A percentile compares a stretch with the other conserved stretches of the same genome.
These are phyloP conservation scores for Myotisia sp. DNA, from an alignment of 2,329 filamentous ascomycete species.

Conservation along the genomic window DNA sequence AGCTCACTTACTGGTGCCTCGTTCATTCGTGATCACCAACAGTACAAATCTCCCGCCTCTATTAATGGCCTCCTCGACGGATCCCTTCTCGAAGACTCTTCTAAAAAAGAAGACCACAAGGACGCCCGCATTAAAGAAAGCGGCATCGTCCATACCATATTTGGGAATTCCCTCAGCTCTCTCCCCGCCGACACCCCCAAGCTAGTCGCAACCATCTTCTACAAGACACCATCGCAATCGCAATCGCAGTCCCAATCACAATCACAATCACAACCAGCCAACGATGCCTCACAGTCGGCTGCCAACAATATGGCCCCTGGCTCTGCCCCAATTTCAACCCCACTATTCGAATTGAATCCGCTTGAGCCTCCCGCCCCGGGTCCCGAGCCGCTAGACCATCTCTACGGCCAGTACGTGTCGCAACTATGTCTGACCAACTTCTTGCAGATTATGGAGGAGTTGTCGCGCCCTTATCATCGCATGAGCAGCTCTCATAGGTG, in stretches of 20 bases:
- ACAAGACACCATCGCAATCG: slow-evolving; percentile 33
- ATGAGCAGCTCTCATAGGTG: slow-evolving; percentile 35
- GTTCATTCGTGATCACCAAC: slow-evolving; percentile 36
- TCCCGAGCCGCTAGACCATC: slow-evolving; percentile 40
- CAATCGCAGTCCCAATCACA: too few relatives aligned
- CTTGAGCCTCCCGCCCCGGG: slow-evolving; percentile 41
- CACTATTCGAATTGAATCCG: slow-evolving; percentile 38
- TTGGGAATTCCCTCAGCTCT: slow-evolving; percentile 27
- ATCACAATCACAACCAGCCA: slow-evolving; percentile 26
- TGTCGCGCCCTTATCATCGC: slow-evolving; percentile 36
- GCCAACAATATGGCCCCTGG: slow-evolving; percentile 23
- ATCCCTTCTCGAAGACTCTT: slow-evolving; percentile 17
- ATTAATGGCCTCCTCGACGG: slow-evolving; percentile 27
- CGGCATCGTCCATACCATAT: slow-evolving; percentile 34
- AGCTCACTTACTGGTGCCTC: slow-evolving; percentile 29
- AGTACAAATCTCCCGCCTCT: slow-evolving; percentile 31
- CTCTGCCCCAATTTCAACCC: slow-evolving; percentile 33
- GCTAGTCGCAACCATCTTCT: slow-evolving; percentile 36
- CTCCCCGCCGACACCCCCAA: slow-evolving; percentile 29
- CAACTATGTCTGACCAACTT: slow-evolving; percentile 44
- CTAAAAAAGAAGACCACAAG: slow-evolving; percentile 12
- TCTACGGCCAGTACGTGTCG: slow-evolving; percentile 41
- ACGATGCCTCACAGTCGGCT: slow-evolving; percentile 30
- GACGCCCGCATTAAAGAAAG: slow-evolving; percentile 27
- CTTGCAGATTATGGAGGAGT: slow-evolving; percentile 36